Base-by-base conservation (phyloP, 106 monocot species). In the Ottelia alismoides region DNA sequence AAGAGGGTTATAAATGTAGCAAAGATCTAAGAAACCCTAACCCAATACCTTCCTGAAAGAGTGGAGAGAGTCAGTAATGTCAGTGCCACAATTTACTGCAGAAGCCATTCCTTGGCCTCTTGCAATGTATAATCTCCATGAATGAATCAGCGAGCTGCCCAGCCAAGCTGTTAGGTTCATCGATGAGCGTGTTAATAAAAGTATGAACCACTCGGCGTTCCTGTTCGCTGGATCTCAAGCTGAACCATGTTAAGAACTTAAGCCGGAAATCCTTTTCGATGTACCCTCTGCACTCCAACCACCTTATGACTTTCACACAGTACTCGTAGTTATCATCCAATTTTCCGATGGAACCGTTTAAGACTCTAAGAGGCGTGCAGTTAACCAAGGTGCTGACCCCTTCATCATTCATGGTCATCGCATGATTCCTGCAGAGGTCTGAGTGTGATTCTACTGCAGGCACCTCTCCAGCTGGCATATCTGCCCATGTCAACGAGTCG, bases 181-280 rank as follows among this genome's bases (percentile, higher is more conserved):
- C 89, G 40, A 72, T 71, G 25, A 96, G 81, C 3, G 89, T 89
- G 1, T 72, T 56, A 9, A 96, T 84, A 45, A 82, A 96, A 9
- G 96, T 90, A 27, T 82, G 61, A 7, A 96, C 96, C n/a, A 89
- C 84, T 31, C 78, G 69, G 9, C 96, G 72, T 55, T 96, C 96
- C 63, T 89, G 81, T 65, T 82, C 88, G 0, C 67, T 77, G 0
- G 96, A 96, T 24, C 85, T 74, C 66, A 96, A 54, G 68, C 96
- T 96, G 52, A 77, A 96, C 89, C 96, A 89, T 0, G 96, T 96
- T 22, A 96, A 60, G 59, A 96, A 85, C 73, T 85, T 96, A 85
- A 89, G 81, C 18, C 96, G 73, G 61, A 96, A 96, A 62, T 70
- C 77, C 47, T 70, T 90, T 48, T 82, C 82, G 5, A 96, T 88